Evolutionary conservation across 1,139 yeast genomes (phyloP).

Genomic region (Lodderomyces orthopsilosis): DNA sequence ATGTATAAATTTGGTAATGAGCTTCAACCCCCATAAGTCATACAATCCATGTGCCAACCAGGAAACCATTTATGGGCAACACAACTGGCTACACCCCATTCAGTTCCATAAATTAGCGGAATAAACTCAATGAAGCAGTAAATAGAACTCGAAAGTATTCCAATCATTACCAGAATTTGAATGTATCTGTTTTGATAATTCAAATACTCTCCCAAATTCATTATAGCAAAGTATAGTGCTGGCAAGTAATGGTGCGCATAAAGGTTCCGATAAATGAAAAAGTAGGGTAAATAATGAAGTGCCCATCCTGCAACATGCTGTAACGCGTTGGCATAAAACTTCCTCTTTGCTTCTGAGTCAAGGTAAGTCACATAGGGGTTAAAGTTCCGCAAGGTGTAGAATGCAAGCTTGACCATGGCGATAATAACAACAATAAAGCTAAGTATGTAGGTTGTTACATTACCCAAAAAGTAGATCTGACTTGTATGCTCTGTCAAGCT

Average conservation of each 20-base stretch:
- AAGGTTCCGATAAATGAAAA: constrained; percentile 30
- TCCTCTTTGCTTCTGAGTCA: constrained; percentile 2
- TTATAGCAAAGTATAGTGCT: constrained; percentile 33
- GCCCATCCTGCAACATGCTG: constrained; percentile 34
- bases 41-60: constrained; percentile 39
- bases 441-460: constrained; percentile 30
- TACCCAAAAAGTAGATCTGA: constrained; percentile 38
- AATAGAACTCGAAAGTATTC: constrained; percentile 15
- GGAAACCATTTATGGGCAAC: constrained; percentile 27
- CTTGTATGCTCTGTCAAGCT: constrained; percentile 23
- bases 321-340: constrained; percentile 24
- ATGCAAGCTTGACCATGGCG: constrained; percentile 19
- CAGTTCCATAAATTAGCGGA: constrained; percentile 36
- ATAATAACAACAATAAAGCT: constrained; percentile 23
- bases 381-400: constrained; percentile 22
- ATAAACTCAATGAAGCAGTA: constrained; percentile 20
- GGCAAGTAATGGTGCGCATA: constrained; percentile 42
- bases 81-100: constrained; percentile 32
- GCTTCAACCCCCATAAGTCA: constrained; percentile 13
- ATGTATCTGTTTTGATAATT: constrained; percentile 25
- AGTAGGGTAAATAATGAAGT: constrained; percentile 37
- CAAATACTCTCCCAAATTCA: constrained; percentile 29
- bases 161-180: constrained; percentile 15
- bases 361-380: constrained; percentile 30
- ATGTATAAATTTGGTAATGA: not conserved